phyloP scores from a whole-genome alignment of 176 grass and related monocot species.

The Coix lacrymajobi region DNA sequence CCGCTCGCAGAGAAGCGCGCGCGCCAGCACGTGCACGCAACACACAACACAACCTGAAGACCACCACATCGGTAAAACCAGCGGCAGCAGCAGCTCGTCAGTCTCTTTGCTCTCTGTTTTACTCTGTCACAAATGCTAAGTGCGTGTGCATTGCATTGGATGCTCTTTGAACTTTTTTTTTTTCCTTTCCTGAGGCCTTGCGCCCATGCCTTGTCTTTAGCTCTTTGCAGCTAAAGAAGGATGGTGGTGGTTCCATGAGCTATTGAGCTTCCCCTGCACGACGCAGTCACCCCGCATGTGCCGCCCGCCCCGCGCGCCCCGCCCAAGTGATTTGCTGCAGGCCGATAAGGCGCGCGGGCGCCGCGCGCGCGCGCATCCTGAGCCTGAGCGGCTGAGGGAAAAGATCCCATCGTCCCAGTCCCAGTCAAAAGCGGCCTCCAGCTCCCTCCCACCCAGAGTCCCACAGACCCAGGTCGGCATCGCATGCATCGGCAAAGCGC shows the following conservation, averaged over 20 bases:
- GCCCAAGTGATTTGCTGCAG: background rate
- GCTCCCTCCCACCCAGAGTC: no score
- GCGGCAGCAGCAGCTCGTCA: background rate
- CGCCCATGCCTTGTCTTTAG: background rate
- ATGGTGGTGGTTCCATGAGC: background rate
- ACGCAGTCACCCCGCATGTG: background rate
- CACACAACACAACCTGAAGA: background rate
- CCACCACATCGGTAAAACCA: background rate
- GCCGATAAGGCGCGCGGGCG: no score
- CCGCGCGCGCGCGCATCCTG: background rate
- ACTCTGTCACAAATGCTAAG: background rate
- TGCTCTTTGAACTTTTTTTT: background rate
- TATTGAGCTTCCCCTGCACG: background rate
- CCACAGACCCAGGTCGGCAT: background rate
- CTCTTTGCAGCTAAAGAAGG: background rate
- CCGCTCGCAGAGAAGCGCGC: background rate
- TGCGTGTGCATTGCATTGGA: background rate
- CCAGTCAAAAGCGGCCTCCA: background rate
- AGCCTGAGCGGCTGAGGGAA: background rate
- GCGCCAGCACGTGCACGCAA: slow-evolving; percentile 7
- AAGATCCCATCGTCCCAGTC: background rate
- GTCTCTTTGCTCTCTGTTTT: background rate
- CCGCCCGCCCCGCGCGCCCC: background rate
- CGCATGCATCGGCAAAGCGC: background rate
- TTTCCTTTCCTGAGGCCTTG: background rate